Base-by-base conservation (phyloP, 2,329 filamentous ascomycete species). In the Talaromyces sp. region DNA sequence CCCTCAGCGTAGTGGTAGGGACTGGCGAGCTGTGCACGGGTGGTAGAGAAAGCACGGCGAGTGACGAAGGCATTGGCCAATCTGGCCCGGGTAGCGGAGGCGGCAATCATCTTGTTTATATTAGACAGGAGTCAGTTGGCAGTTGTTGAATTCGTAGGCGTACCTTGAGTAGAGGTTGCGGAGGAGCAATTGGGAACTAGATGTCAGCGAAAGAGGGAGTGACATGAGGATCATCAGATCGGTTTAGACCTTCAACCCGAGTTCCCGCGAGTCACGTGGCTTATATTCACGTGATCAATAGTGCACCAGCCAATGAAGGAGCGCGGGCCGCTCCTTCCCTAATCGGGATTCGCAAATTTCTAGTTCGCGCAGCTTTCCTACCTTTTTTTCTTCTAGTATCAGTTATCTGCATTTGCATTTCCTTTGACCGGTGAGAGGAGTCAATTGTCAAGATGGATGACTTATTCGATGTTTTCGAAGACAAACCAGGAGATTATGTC, bases 1-100 rank as follows among this genome's bases (percentile, higher is more conserved):
- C 94, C 95, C 85, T 98, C 94, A 73, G 94, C 90, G 85, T 99
- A 99, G 86, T 99, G 95, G 89, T 96, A 97, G 70, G 93, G 93
- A 78, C 92, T 96, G 74, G 85, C 87, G 78, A 96, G 83, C 80
- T 91, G 92, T 78, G 90, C 82, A 76, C 92, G 91, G 79, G 94
- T 96, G 76, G 92, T 88, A 81, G 93, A 90, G 90, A 99, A 97
- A 83, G 90, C 92, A 81, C 95, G 93, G 84, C 93, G 92, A 86
- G 89, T 86, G 83, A 93, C 84, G 77, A 88, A 80, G 70, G 85
- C 82, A 77, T 88, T 87, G 78, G 89, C 85, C 77, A 81, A 76
- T 71, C 79, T 75, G 81, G 87, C 85, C 78, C 90, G 89, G 82
- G 87, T 78, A 72, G 83, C 83, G 72, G 84, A 77, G 78, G 84